Evolutionary conservation across 1,139 yeast species (phyloP), one percentile per base, ranked within the genome.

Genomic region (Hanseniaspora sp.): DNA sequence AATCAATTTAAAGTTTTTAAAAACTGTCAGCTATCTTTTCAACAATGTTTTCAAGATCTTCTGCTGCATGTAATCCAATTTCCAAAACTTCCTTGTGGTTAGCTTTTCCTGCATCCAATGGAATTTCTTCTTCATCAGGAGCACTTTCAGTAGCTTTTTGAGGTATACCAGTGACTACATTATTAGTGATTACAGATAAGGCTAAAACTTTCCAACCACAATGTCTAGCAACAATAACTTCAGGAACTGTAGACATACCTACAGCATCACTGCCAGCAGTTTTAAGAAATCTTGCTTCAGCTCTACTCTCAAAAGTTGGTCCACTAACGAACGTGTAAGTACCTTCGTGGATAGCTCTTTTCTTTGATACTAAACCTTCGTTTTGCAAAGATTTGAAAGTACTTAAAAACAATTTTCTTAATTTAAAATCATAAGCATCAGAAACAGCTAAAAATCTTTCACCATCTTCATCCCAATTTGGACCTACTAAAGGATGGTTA

Each of bases 181-280:
- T 81, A 65, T 92, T 92, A 33, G 97, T 92, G 58, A 92, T 83
- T 59, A 92, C 75, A 58, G 95, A 83, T 54, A 92, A 68, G 0
- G 96, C 97, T 58, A 92, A 72, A 4, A 87, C 95, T 59, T 74
- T 75, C 70, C 94, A 68, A 0, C 88, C 95, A 56, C 83, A 77
- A 67, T 92, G 97, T 64, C 96, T 82, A 3, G 96, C 97, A 13
- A 86, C 83, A 59, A 88, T 79, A 1, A 87, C 95, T 68, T 92
- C 98, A 0, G 98, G 96, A 38, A 90, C 96, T 0, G 97, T 92
- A 57, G 95, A 85, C 98, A 92, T 92, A 3, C 98, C 98, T 6
- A 90, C 97, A 0, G 95, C 86, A 68, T 92, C 96, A 48, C 88
- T 96, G 7, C 97, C 97, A 47, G 85, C 62, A 11, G 73, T 62